Percentiles rank a stretch among this genome's conserved stretches.
Evolutionary conservation across 495 filamentous ascomycete species (phyloP).

Genomic region (Platismatia glauca): DNA sequence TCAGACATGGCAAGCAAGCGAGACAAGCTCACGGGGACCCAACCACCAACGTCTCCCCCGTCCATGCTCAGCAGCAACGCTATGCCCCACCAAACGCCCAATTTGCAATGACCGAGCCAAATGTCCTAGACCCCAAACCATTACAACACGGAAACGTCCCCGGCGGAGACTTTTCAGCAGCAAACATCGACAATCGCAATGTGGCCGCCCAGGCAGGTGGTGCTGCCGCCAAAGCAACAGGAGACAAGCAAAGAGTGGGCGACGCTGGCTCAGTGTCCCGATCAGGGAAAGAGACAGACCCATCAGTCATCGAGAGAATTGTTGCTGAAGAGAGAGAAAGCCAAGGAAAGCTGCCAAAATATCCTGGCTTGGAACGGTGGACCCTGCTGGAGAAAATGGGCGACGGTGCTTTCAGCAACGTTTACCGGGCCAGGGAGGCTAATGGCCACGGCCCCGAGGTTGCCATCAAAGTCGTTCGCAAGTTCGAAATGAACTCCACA

Average conservation of each 20-base stretch:
- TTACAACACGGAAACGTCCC: conserved; percentile 28
- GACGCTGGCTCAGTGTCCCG: conserved; percentile 28
- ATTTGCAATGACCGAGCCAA: conserved; percentile 41
- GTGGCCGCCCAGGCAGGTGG: conserved; percentile 56
- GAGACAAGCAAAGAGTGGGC: conserved; percentile 38
- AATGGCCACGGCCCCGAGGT: conserved; percentile 64
- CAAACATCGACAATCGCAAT: conserved; percentile 50
- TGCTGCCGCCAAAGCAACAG: conserved; percentile 45
- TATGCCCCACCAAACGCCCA: conserved; percentile 40
- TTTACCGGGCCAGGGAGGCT: conserved; percentile 78
- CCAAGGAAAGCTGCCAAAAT: conserved; percentile 77
- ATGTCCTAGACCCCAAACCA: conserved; percentile 36
- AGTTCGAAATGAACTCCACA: conserved; percentile 95
- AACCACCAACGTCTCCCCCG: conserved; percentile 57
- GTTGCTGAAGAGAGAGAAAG: conserved; percentile 83
- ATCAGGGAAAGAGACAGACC: conserved; percentile 50
- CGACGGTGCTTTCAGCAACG: conserved; percentile 97
- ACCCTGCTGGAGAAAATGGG: conserved; percentile 95
- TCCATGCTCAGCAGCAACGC: conserved; percentile 58
- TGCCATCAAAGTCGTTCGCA: conserved; percentile 96
- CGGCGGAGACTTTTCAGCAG: conserved; percentile 44
- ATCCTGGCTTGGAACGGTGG: conserved; percentile 89
- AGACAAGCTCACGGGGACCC: conserved; percentile 56
- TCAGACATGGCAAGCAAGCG: conserved; percentile 96
- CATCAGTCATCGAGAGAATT: conserved; percentile 66